phyloP scores from a whole-genome alignment of 140 eudicot species.

The Ambrosia hybrid region DNA sequence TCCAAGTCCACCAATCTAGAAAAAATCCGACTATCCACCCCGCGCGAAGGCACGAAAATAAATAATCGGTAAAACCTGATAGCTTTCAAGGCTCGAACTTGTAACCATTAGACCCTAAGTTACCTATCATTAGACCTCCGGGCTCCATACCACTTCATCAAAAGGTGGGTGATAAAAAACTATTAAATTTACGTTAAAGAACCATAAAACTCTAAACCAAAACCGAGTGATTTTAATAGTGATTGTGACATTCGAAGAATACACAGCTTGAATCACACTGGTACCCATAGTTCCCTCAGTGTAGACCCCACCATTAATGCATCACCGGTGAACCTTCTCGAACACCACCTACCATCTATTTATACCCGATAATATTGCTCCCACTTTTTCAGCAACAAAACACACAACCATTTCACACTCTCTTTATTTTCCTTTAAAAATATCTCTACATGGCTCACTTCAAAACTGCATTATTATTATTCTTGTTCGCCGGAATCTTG shows the following conservation, averaged over 20 bases:
- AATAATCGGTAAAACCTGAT: too few relatives aligned
- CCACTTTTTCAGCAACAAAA: neutral
- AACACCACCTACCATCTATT: slow-evolving; percentile 2
- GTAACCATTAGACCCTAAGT: too few relatives aligned
- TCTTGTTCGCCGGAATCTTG: slow-evolving; percentile 26
- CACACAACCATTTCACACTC: neutral
- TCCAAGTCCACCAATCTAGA: too few relatives aligned
- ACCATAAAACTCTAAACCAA: neutral
- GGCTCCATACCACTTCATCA: too few relatives aligned
- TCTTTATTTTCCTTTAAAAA: neutral
- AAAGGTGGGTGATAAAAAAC: too few relatives aligned
- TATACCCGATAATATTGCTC: neutral
- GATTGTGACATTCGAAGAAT: neutral
- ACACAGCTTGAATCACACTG: slow-evolving; percentile 24
- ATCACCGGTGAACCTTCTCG: slow-evolving; percentile 9
- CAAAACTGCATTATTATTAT: neutral
- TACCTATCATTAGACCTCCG: too few relatives aligned
- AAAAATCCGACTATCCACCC: too few relatives aligned
- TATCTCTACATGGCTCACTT: slow-evolving; percentile 18
- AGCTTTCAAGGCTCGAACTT: too few relatives aligned
- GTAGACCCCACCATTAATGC: slow-evolving; percentile 18
- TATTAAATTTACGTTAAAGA: neutral
- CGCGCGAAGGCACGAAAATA: too few relatives aligned
- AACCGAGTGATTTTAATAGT: slow-evolving; percentile 17
- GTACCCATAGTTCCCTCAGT: slow-evolving; percentile 16